Percentiles rank a stretch among this genome's conserved stretches.
Conservation (phyloP, 2,329 filamentous ascomycete species). For the Ophiobolus disseminans region DNA sequence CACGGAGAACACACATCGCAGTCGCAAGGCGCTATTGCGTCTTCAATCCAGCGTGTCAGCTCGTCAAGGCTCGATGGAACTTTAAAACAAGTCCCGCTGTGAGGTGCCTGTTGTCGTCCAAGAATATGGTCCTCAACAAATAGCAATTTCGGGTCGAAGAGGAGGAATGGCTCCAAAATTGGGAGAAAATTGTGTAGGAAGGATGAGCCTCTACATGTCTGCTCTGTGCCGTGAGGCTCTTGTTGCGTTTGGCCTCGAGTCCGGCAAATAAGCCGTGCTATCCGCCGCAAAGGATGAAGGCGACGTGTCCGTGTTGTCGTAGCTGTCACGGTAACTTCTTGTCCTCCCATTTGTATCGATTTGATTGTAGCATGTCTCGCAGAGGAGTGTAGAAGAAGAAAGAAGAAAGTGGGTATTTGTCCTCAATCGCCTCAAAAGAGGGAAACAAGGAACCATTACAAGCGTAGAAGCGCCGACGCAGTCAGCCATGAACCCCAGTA, state of each 20-base stretch:
- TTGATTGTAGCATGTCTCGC: no score
- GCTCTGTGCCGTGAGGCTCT: not conserved
- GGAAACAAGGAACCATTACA: no score
- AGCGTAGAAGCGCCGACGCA: no score
- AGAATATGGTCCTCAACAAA: slow-evolving; percentile 24
- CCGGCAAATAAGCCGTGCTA: slow-evolving; percentile 11
- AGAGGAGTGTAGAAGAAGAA: no score
- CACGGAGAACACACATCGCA: slow-evolving; percentile 23
- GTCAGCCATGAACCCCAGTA: no score
- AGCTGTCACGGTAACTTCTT: not conserved
- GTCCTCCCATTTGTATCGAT: slow-evolving; percentile 2
- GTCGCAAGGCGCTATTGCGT: slow-evolving; percentile 9
- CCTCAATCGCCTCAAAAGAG: no score
- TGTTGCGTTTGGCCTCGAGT: not conserved
- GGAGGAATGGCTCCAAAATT: slow-evolving; percentile 20
- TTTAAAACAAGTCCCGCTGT: not conserved
- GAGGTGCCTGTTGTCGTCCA: slow-evolving; percentile 4
- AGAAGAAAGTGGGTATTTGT: no score
- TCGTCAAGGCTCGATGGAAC: slow-evolving; percentile 8
- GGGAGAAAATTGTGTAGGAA: slow-evolving; percentile 19
- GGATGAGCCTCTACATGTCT: slow-evolving; percentile 16
- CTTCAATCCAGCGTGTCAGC: slow-evolving; percentile 7
- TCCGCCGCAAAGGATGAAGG: slow-evolving; percentile 11
- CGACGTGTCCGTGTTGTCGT: slow-evolving; percentile 10
- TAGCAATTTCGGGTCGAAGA: slow-evolving; percentile 19